These are phyloP conservation scores for Elaeagnus macrophylla DNA, from an alignment of 306 rosid genomes.

Conservation along the genomic window DNA sequence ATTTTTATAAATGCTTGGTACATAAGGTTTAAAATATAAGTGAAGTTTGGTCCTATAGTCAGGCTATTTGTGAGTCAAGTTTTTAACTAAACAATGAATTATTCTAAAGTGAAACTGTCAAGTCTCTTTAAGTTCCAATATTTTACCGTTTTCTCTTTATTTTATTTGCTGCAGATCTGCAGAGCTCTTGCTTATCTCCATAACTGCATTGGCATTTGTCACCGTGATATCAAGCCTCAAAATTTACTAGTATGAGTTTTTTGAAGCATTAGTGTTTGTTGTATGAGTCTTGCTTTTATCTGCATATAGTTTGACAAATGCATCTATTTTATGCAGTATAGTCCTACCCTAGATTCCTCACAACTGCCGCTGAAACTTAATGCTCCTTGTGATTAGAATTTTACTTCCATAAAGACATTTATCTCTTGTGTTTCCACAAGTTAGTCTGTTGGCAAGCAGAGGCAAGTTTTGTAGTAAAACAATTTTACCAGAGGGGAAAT, in stretches of 20 bases:
- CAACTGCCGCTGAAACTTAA: neutral
- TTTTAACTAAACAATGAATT: too few species aligned
- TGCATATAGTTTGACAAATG: neutral
- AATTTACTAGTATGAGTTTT: conserved; percentile 70
- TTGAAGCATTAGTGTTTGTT: neutral
- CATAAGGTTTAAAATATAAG: too few species aligned
- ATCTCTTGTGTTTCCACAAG: too few species aligned
- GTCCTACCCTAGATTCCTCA: neutral
- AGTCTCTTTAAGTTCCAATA: neutral
- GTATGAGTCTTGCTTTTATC: neutral
- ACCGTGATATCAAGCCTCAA: conserved; percentile 99
- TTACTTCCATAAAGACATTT: too few species aligned
- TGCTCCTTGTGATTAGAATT: too few species aligned
- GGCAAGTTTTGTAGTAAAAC: too few species aligned
- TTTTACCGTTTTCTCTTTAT: conserved; percentile 3
- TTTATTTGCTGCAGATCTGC: conserved; percentile 59
- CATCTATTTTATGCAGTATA: neutral
- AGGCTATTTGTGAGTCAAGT: too few species aligned
- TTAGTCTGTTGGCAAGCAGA: too few species aligned
- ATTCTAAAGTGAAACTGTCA: too few species aligned
- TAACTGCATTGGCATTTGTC: conserved; percentile 92
- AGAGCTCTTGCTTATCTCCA: conserved; percentile 96
- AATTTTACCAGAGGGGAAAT: too few species aligned
- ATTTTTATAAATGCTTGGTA: too few species aligned
- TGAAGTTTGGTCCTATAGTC: too few species aligned